Evolutionary conservation across 2,329 filamentous ascomycete species (phyloP), one percentile per base, ranked within the genome.

Genomic region (Aspergillus ochraceus): DNA sequence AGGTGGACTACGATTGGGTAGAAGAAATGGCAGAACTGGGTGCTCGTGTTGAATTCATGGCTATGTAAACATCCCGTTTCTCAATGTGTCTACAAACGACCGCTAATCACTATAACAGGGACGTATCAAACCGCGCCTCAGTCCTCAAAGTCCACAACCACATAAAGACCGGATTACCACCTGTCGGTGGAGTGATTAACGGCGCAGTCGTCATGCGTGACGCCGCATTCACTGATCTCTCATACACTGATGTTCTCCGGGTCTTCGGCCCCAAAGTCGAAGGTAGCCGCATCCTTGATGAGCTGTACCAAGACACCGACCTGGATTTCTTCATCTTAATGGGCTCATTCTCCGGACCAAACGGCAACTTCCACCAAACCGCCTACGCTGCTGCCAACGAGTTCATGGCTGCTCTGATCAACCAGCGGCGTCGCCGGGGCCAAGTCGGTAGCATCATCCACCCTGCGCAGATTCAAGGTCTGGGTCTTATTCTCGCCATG

Each of bases 181-280:
- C 60, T 6, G 24, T 66, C 11, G 64, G 54, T 2, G 63, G 64
- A n/a, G 57, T 66, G 12, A 24, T 59, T 2, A 56, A 66, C 12
- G 63, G 52, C 2, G 76, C 77, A 2, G 74, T 78, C 70, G 73
- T 79, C 14, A 65, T 79, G 1, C 56, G 64, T 0, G 78, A 79
- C 50, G 63, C 59, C 6, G 53, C 70, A 2, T 77, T 80, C 42
- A 52, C 58, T 11, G 65, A 77, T 12, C 68, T 76, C 54, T 60
- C 69, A 6, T 66, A 66, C 11, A 71, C 77, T 0, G 63, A 71
- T 4, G 64, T 79, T n/a, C 59, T 68, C 2, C 64, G 66, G 2
- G 68, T 71, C 0, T 59, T 76, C 0, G 60, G 62, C 0, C 79
- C 79, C 6, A 81, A 81, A 64, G 74, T 80, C 2, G 61, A 74